These are phyloP conservation scores for Pestalotiopsis sp. DNA, from an alignment of 2,329 filamentous ascomycete genomes.

Conservation along the genomic window DNA sequence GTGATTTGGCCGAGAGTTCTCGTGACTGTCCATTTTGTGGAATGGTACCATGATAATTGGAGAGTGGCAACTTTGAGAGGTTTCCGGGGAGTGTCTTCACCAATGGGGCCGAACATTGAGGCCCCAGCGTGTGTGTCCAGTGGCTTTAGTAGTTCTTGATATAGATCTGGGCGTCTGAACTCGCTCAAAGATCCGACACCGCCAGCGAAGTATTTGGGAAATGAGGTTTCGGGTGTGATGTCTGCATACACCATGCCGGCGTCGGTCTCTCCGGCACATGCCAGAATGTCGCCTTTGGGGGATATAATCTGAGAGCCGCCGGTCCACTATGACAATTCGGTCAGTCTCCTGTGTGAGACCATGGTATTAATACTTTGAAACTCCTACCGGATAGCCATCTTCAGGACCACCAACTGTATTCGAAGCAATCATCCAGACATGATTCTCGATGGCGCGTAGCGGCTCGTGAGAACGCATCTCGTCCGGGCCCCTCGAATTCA, in stretches of 20 bases:
- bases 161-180: neutral
- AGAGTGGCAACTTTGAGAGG: neutral
- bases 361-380: neutral
- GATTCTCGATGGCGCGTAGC: neutral
- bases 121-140: neutral
- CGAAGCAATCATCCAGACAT: conserved; percentile 8
- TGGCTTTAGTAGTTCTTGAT: neutral
- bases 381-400: neutral
- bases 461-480: conserved; percentile 8
- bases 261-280: neutral
- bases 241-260: conserved; percentile 2
- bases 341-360: neutral
- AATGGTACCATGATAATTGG: neutral
- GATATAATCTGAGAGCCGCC: conserved; percentile 5
- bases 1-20: conserved; percentile 1
- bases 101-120: neutral
- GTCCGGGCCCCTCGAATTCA: neutral
- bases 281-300: neutral
- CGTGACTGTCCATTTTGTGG: conserved; percentile 4
- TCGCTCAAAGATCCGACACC: neutral
- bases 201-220: neutral
- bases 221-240: neutral
- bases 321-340: neutral
- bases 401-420: neutral
- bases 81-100: neutral